Base-by-base conservation (phyloP, 208 protist species). In the Trypanosoma melophagium region DNA sequence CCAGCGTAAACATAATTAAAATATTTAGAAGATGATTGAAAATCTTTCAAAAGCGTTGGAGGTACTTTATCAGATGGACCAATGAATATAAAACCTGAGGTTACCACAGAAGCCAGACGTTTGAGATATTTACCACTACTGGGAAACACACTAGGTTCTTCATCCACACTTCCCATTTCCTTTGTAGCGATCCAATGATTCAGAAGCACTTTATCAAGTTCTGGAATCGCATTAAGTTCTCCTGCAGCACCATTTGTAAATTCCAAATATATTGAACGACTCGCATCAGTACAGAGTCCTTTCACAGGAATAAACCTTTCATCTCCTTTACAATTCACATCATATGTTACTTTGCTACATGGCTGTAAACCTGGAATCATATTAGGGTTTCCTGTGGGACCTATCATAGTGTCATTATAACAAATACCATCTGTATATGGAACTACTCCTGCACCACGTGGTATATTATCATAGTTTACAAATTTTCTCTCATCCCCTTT, bases 1-100 rank as follows among this genome's bases (percentile, higher is more conserved):
- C 84, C 87, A 53, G 78, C 84, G 66, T 90, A 88, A 21, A 88
- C 69, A 53, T 88, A 80, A 12, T 16, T 16, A 63, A 89, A 89
- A 65, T 77, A 80, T 9, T n/a, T 22, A 1, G 67, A 83, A 8
- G 19, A 71, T 5, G 19, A n/a, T 7, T 71, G 60, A 16, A 90
- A 53, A 60, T 86, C 71, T 19, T 16, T 41, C 7, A 86, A 69
- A 12, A 92, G 69, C 21, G 22, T 44, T 8, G 28, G 24, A 25
- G 82, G 74, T 42, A 87, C 68, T 2, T 84, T 86, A 19, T 59
- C 76, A 16, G 80, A 66, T 2, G 86, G 86, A 0, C 80, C 86
- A 58, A 92, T 86, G 73, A 76, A 87, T 16, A 92, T 55, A 1
- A 60, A 52, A 2, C 86, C 86, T 7, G 74, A 83, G 50, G 66